These are phyloP conservation scores for Quercus rubra DNA, from an alignment of 306 rosid species.

Conservation along the genomic window DNA sequence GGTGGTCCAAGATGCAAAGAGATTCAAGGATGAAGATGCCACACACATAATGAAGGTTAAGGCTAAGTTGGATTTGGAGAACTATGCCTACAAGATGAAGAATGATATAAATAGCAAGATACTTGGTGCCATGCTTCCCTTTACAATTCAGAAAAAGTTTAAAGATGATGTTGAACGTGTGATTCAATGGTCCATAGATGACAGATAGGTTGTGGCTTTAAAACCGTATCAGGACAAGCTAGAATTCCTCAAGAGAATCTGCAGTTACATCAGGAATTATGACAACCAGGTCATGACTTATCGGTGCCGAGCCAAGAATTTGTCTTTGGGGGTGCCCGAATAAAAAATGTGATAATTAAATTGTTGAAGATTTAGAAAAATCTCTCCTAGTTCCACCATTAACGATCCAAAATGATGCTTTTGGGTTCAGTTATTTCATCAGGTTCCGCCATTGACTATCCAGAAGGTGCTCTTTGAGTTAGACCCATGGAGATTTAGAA, in stretches of 20 bases:
- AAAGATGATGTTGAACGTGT: conserved; percentile 8
- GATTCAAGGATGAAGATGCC: conserved; percentile 14
- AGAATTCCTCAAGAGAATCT: conserved; percentile 15
- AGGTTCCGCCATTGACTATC: too few relatives aligned
- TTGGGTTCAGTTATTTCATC: too few relatives aligned
- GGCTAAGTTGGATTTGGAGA: conserved; percentile 14
- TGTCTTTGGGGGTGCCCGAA: too few relatives aligned
- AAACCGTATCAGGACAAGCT: conserved; percentile 11
- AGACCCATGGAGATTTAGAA: too few relatives aligned
- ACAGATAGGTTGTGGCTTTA: neutral
- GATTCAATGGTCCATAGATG: conserved; percentile 7
- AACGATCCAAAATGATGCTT: too few relatives aligned
- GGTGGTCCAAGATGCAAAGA: conserved; percentile 6
- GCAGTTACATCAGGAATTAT: conserved; percentile 2
- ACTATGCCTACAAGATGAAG: neutral
- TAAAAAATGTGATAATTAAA: too few relatives aligned
- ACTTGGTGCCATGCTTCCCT: conserved; percentile 1
- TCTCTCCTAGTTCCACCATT: too few relatives aligned
- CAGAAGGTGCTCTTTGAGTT: too few relatives aligned
- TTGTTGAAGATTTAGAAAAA: too few relatives aligned
- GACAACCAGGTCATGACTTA: too few relatives aligned
- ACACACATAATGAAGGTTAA: conserved; percentile 15
- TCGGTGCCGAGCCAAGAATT: too few relatives aligned
- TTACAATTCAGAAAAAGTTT: neutral
- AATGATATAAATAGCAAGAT: conserved; percentile 9